Percentiles rank a stretch among this genome's conserved stretches.
phyloP scores from a whole-genome alignment of 1,139 yeast species.

The Hanseniaspora uvarum region DNA sequence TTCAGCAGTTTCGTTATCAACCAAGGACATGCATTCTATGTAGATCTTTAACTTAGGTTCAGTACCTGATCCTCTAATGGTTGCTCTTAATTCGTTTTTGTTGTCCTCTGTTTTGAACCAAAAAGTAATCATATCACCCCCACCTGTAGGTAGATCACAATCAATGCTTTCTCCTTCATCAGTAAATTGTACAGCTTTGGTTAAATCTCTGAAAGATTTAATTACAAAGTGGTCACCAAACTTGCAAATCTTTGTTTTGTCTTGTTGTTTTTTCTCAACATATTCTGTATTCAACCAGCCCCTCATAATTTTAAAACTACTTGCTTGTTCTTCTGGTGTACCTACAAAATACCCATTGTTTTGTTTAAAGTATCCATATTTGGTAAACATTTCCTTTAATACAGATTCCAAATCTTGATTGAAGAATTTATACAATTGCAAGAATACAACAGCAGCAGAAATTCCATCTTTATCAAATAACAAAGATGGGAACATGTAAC shows the following conservation, averaged over 20 bases:
- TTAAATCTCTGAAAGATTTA: slow-evolving; percentile 68
- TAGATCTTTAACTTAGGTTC: slow-evolving; percentile 91
- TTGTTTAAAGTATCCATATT: slow-evolving; percentile 73
- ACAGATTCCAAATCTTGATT: slow-evolving; percentile 31
- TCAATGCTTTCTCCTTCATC: slow-evolving; percentile 39
- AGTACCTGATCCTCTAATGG: slow-evolving; percentile 91
- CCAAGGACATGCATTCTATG: slow-evolving; percentile 43
- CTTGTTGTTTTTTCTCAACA: background rate
- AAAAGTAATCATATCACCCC: slow-evolving; percentile 81
- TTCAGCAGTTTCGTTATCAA: background rate
- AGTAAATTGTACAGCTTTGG: slow-evolving; percentile 66
- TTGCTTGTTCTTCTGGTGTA: slow-evolving; percentile 41
- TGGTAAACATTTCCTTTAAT: slow-evolving; percentile 48
- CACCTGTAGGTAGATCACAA: slow-evolving; percentile 63
- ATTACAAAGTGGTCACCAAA: slow-evolving; percentile 39
- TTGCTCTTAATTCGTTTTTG: slow-evolving; percentile 46
- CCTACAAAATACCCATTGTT: slow-evolving; percentile 77
- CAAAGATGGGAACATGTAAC: slow-evolving; percentile 78
- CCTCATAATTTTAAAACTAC: slow-evolving; percentile 37
- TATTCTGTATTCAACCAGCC: background rate
- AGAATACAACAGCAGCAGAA: slow-evolving; percentile 66
- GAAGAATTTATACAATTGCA: slow-evolving; percentile 52
- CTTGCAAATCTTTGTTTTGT: background rate
- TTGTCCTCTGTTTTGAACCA: slow-evolving; percentile 28
- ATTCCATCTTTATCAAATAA: slow-evolving; percentile 86